phyloP scores from a whole-genome alignment of 2,329 filamentous ascomycete genomes.

The Paecilomyces niveus region DNA sequence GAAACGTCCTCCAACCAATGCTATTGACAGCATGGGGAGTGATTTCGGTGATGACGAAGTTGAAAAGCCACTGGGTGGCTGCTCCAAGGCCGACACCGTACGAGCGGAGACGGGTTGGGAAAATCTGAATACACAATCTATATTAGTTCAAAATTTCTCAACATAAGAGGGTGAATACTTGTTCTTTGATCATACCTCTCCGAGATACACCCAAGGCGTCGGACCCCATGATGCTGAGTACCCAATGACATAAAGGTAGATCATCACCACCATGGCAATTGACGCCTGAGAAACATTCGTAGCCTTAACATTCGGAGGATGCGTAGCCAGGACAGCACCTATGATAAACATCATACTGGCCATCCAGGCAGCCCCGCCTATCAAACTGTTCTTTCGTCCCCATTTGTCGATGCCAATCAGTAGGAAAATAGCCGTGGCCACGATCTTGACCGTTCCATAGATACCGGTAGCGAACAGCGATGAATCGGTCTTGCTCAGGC shows the following conservation, averaged over 20 bases:
- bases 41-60: conserved; percentile 36
- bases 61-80: conserved; percentile 33
- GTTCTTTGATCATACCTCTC: conserved; percentile 16
- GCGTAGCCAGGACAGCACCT: conserved; percentile 23
- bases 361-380: conserved; percentile 29
- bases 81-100: conserved; percentile 31
- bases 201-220: conserved; percentile 28
- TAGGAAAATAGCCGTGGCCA: conserved; percentile 30
- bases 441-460: conserved; percentile 32
- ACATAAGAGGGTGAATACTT: background rate
- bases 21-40: conserved; percentile 35
- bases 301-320: conserved; percentile 22
- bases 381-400: conserved; percentile 27
- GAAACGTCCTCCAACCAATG: conserved; percentile 32
- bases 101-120: conserved; percentile 32
- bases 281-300: conserved; percentile 22
- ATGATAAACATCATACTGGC: conserved; percentile 34
- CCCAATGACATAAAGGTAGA: conserved; percentile 42
- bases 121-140: conserved; percentile 19
- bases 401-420: conserved; percentile 31
- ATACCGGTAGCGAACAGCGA: conserved; percentile 32
- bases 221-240: conserved; percentile 29
- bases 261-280: conserved; percentile 38
- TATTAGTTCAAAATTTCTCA: background rate
- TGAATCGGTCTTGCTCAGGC: conserved; percentile 23